phyloP scores from a whole-genome alignment of 78 protist genomes.

The Chrysochromulina tobinii region DNA sequence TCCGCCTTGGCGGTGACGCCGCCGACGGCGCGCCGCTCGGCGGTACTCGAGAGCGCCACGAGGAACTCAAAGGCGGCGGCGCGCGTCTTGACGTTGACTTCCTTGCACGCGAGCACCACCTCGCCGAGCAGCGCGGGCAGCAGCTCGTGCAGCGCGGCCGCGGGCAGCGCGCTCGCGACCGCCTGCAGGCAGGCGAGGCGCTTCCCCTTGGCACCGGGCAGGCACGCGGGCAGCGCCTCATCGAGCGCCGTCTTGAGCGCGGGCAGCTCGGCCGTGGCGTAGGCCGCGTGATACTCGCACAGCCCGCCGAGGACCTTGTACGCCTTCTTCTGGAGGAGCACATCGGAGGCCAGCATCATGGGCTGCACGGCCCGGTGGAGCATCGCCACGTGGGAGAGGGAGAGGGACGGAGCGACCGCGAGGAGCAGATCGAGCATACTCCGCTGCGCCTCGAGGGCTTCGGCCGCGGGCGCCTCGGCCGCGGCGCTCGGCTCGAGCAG shows the following conservation, averaged over 20 bases:
- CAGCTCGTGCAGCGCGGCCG: background rate
- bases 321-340: background rate
- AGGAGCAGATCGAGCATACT: background rate
- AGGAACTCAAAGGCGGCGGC: background rate
- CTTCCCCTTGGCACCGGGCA: background rate
- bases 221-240: background rate
- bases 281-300: background rate
- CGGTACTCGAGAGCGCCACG: background rate
- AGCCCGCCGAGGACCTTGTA: background rate
- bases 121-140: background rate
- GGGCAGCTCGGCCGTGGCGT: background rate
- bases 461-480: background rate
- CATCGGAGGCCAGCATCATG: background rate
- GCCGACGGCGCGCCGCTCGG: too few species aligned
- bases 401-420: background rate
- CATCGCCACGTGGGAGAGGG: background rate
- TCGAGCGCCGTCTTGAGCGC: background rate
- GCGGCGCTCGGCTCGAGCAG: background rate
- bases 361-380: background rate
- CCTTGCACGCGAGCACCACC: conserved; percentile 7
- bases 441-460: background rate
- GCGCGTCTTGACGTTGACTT: conserved; percentile 6
- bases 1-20: background rate
- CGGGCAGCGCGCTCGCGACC: background rate
- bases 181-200: conserved; percentile 2